Evolutionary conservation across 2,329 filamentous ascomycete genomes (phyloP), one percentile per base, ranked within the genome.

Genomic region (Nemania sp.): DNA sequence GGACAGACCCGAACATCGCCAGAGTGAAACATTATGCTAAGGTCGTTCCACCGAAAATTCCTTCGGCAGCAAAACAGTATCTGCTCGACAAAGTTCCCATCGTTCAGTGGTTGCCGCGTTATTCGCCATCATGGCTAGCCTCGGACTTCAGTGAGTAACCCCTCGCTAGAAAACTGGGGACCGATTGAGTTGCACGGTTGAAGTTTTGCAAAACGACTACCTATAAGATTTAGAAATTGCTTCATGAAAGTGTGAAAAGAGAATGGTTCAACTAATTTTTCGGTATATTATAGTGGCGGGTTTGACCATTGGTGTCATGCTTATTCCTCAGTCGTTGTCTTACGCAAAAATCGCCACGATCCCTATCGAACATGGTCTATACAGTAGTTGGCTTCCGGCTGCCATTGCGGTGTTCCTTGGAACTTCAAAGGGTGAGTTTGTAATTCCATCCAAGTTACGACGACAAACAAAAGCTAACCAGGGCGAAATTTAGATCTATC

Each of bases 301-400:
- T 15, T 73, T 82, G 59, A 87, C 81, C 11, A 71, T 86, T 22
- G 82, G 81, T 7, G 73, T 84, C 23, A 78, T 84, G 73, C 71
- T 86, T 37, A 83, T 86, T 49, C 82, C 82, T 0, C 82, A 86
- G 62, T 80, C 78, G 3, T 65, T 86, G n/a, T 80, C 82, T 0
- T 86, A 85, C 61, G 82, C 83, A 2, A 81, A 83, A 60, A 81
- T 86, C 52, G 83, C 83, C 4, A 81, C 76, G 0, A 83, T 86
- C 9, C 81, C 82, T 0, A 79, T 84, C 17, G 78, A 84, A 60
- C 80, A 83, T 64, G 82, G 82, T 0, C 70, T 86, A 7, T 81
- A 82, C 70, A 81, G 81, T 0, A 78, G 77, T 54, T 86, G 82
- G 81, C 63, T 85, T 6, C 82, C 82, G 0, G 76, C 79, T 1